phyloP scores from a whole-genome alignment of 1,284 basidiomycete genomes.

The Coniferiporia weirii region DNA sequence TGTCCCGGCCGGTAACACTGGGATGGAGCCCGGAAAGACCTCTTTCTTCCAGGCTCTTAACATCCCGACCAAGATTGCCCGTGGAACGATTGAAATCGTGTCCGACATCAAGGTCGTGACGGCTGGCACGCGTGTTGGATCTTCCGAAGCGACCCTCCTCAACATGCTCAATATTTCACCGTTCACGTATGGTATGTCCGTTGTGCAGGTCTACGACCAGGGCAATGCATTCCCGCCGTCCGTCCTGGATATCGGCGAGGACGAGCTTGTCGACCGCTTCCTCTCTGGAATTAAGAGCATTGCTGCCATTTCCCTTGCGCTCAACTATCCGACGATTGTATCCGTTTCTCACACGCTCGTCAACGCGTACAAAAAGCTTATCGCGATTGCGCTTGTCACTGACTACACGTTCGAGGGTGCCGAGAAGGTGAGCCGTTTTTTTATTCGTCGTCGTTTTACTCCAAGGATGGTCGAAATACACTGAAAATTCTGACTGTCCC shows the following conservation, averaged over 20 bases:
- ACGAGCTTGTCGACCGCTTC: constrained; percentile 89
- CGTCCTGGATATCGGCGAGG: constrained; percentile 94
- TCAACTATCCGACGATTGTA: constrained; percentile 94
- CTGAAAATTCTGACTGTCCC: constrained; percentile 77
- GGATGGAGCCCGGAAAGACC: constrained; percentile 99
- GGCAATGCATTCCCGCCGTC: constrained; percentile 87
- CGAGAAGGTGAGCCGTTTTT: constrained; percentile 67
- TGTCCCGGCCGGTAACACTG: constrained; percentile 95
- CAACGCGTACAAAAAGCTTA: constrained; percentile 98
- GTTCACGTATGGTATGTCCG: constrained; percentile 98
- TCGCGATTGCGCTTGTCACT: constrained; percentile 87
- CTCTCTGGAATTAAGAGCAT: constrained; percentile 91
- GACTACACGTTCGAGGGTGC: constrained; percentile 95
- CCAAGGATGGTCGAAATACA: constrained; percentile 39
- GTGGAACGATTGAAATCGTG: constrained; percentile 99
- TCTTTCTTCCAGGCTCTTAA: constrained; percentile 99
- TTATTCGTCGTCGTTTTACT: constrained; percentile 16
- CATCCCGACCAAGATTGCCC: constrained; percentile 99
- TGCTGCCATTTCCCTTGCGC: constrained; percentile 91
- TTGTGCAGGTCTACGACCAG: constrained; percentile 89
- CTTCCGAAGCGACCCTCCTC: constrained; percentile 94
- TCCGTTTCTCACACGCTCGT: constrained; percentile 93
- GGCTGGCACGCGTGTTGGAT: constrained; percentile 89
- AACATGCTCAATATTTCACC: constrained; percentile 99
- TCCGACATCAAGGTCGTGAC: constrained; percentile 94